These are phyloP conservation scores for Leishmania gerbilli DNA, from an alignment of 208 protist species.

Conservation along the genomic window DNA sequence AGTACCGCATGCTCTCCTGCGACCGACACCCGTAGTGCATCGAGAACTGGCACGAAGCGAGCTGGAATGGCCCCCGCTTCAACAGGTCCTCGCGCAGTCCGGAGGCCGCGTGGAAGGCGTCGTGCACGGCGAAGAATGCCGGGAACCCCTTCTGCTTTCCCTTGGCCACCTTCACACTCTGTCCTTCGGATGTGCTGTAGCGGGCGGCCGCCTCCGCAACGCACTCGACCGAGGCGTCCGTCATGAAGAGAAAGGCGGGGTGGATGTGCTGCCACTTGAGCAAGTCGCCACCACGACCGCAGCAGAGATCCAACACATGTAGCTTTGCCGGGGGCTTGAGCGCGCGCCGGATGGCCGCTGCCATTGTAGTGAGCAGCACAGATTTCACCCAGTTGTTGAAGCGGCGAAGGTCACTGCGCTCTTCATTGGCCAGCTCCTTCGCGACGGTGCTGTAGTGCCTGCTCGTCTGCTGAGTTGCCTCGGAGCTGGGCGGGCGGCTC, in stretches of 20 bases:
- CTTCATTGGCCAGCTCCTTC: conserved; percentile 38
- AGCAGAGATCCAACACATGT: conserved; percentile 68
- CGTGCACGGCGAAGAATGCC: conserved; percentile 64
- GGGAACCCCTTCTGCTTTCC: conserved; percentile 44
- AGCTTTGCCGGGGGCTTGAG: conserved; percentile 27
- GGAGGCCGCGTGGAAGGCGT: conserved; percentile 58
- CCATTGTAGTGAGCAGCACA: conserved; percentile 19
- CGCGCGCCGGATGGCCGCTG: conserved; percentile 8
- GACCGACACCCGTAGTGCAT: conserved; percentile 79
- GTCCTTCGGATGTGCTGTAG: conserved; percentile 63
- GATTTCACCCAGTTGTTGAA: conserved; percentile 87
- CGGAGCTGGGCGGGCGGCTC: neutral
- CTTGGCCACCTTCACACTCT: conserved; percentile 56
- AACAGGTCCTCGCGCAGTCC: conserved; percentile 28
- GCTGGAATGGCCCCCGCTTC: conserved; percentile 32
- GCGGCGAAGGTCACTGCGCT: conserved; percentile 51
- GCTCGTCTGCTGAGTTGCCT: conserved; percentile 46
- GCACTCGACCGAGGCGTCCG: conserved; percentile 65
- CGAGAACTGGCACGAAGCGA: conserved; percentile 86
- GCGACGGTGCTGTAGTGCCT: conserved; percentile 63
- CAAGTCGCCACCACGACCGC: conserved; percentile 75
- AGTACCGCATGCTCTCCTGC: conserved; percentile 37
- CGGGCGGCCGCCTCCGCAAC: conserved; percentile 73
- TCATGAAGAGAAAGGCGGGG: conserved; percentile 65
- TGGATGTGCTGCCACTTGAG: conserved; percentile 70